A percentile compares a stretch with the other conserved stretches of the same genome.
phyloP scores from a whole-genome alignment of 2,329 filamentous ascomycete species.

The Immersiporthe knoxdaviesiana region DNA sequence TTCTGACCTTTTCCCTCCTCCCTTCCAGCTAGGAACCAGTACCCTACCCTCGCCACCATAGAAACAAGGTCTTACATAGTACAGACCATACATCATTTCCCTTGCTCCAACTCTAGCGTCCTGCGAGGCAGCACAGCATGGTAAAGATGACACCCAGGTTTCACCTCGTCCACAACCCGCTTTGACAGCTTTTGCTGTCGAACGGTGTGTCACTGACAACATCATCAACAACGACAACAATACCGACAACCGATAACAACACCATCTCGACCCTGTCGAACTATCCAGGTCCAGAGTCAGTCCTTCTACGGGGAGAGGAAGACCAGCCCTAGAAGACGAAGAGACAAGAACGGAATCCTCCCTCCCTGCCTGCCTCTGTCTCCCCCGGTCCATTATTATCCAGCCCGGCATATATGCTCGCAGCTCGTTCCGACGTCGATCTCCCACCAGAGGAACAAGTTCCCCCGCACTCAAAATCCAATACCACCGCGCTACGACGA shows the following conservation, averaged over 20 bases:
- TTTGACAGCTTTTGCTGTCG: slow-evolving; percentile 13
- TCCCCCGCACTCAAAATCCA: slow-evolving; percentile 9
- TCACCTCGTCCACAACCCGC: slow-evolving; percentile 8
- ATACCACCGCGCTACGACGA: background rate
- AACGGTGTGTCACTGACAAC: slow-evolving; percentile 14
- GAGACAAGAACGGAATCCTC: background rate
- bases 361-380: background rate
- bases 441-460: background rate
- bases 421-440: slow-evolving; percentile 12
- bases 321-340: background rate
- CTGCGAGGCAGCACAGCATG: background rate
- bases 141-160: slow-evolving; percentile 13
- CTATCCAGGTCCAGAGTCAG: no score
- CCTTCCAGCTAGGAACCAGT: no score
- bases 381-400: background rate
- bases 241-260: background rate
- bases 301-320: background rate
- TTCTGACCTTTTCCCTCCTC: background rate
- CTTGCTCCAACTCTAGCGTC: background rate
- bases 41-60: background rate
- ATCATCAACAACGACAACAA: background rate
- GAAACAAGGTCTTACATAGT: background rate
- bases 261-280: background rate
- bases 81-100: background rate
- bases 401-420: background rate